Evolutionary conservation across 164 flowering plant species (phyloP).

Genomic region (Magnolia changhungtana): DNA sequence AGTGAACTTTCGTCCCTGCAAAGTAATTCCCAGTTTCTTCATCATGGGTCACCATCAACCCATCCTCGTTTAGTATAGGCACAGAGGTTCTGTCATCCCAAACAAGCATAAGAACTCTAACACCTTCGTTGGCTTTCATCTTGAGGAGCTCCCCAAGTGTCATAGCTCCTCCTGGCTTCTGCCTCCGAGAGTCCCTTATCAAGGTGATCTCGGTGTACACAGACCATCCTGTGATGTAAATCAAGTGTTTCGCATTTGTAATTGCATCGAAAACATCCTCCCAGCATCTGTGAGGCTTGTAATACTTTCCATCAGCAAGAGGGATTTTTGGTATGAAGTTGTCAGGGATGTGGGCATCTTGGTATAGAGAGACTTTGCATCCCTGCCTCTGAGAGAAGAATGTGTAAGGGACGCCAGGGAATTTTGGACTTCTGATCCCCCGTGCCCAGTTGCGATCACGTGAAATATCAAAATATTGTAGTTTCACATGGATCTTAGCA

Average conservation of each 20-base stretch:
- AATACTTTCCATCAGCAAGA: slow-evolving; percentile 47
- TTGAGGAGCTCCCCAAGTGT: slow-evolving; percentile 70
- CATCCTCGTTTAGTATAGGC: slow-evolving; percentile 46
- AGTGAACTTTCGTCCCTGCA: slow-evolving; percentile 43
- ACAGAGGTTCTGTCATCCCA: slow-evolving; percentile 84
- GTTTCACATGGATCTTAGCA: too few species aligned
- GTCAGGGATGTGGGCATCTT: slow-evolving; percentile 68
- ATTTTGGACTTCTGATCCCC: too few species aligned
- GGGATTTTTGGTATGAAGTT: slow-evolving; percentile 48
- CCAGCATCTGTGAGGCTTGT: slow-evolving; percentile 69
- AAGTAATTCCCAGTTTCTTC: slow-evolving; percentile 60
- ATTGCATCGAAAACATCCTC: slow-evolving; percentile 77
- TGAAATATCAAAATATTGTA: too few species aligned
- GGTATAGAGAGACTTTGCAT: slow-evolving; percentile 60
- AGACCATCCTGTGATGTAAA: slow-evolving; percentile 83
- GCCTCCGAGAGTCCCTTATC: slow-evolving; percentile 57
- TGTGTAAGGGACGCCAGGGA: too few species aligned
- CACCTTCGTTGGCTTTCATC: slow-evolving; percentile 73
- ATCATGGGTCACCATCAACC: slow-evolving; percentile 79
- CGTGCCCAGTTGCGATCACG: too few species aligned
- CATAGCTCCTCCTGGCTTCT: slow-evolving; percentile 46
- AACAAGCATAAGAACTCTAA: slow-evolving; percentile 68
- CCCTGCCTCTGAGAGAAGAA: slow-evolving; percentile 16
- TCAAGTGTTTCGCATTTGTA: slow-evolving; percentile 54
- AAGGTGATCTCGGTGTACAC: slow-evolving; percentile 57